phyloP scores from a whole-genome alignment of 163 green algal species.

The Coccomyxa subellipsoidea region DNA sequence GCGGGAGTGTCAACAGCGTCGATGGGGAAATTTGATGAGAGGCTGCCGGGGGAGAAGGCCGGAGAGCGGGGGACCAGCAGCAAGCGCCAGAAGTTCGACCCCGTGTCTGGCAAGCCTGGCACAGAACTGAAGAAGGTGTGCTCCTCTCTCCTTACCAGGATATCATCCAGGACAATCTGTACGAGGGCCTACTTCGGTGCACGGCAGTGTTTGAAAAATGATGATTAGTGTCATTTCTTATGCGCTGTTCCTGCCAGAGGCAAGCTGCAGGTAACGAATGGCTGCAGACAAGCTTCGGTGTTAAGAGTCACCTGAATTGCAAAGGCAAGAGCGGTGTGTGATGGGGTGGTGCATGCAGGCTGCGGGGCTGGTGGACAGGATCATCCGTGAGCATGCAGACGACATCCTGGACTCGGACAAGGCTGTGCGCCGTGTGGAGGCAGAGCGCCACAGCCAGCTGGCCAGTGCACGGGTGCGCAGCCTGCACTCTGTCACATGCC shows the following conservation, averaged over 20 bases:
- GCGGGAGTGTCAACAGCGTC: conserved; percentile 86
- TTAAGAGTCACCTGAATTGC: neutral
- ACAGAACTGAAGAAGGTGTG: neutral
- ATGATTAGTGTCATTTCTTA: too few species aligned
- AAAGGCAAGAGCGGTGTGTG: neutral
- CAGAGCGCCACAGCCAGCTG: neutral
- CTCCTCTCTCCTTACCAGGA: too few species aligned
- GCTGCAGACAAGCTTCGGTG: too few species aligned
- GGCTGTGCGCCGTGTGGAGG: conserved; percentile 53
- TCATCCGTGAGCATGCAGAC: conserved; percentile 71
- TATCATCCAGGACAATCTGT: too few species aligned
- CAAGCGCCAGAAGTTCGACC: conserved; percentile 45
- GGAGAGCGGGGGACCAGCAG: conserved; percentile 54
- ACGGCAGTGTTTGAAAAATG: too few species aligned
- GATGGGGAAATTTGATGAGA: conserved; percentile 93
- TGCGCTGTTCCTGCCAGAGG: conserved; percentile 1
- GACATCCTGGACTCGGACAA: conserved; percentile 73
- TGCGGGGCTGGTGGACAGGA: conserved; percentile 57
- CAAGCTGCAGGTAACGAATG: neutral
- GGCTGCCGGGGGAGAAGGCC: conserved; percentile 62
- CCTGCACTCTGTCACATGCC: neutral
- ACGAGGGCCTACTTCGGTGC: too few species aligned
- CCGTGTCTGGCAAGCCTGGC: conserved; percentile 10
- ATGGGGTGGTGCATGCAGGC: conserved; percentile 16
- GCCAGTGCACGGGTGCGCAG: neutral